Percentiles rank a stretch among this genome's conserved stretches.
Evolutionary conservation across 305 asterid species (phyloP).

Genomic region (Rubia occidens): DNA sequence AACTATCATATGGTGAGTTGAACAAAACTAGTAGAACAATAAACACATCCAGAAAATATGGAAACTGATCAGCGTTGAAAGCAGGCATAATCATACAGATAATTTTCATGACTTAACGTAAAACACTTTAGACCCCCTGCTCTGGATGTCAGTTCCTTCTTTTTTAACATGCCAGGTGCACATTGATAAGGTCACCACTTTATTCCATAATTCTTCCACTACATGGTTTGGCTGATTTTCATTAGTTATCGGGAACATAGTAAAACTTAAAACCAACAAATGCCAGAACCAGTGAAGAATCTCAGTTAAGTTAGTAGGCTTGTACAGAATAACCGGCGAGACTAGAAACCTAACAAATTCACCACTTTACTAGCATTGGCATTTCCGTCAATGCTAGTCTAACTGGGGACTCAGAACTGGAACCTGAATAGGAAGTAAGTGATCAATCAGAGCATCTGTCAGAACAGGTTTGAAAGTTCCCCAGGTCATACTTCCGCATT

Average conservation of each 20-base stretch:
- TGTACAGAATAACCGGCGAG: not conserved
- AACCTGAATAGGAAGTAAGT: conserved; percentile 93
- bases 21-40: no score
- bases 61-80: not conserved
- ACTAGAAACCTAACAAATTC: not conserved
- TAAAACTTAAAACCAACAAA: not conserved
- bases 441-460: conserved; percentile 76
- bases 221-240: not conserved
- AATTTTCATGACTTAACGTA: not conserved
- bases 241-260: not conserved
- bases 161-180: not conserved
- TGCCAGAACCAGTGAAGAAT: not conserved
- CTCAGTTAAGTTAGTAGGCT: not conserved
- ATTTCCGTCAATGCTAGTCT: not conserved
- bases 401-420: conserved; percentile 13
- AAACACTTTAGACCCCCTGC: not conserved
- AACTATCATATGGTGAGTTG: no score
- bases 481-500: conserved; percentile 84
- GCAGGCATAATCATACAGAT: not conserved
- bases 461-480: conserved; percentile 74
- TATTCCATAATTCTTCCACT: not conserved
- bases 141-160: not conserved
- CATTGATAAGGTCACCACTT: conserved; percentile 1
- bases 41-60: no score
- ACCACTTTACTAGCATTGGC: not conserved